A percentile compares a stretch with the other conserved stretches of the same genome.
Conservation (phyloP, 2,329 filamentous ascomycete species). For the Thelonectria olida region DNA sequence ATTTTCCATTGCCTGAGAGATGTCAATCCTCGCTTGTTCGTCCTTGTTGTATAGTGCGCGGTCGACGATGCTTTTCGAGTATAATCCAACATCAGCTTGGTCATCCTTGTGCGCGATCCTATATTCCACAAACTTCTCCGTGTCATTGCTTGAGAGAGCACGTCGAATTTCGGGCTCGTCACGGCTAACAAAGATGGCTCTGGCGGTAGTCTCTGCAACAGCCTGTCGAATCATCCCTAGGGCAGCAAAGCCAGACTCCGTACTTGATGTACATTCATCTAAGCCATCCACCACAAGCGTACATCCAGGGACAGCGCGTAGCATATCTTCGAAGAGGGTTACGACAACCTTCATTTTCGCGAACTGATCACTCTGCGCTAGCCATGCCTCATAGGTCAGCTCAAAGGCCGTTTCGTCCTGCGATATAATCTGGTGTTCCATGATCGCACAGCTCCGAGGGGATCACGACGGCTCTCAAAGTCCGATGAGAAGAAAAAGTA, state of each 20-base stretch:
- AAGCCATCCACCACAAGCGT: conserved; percentile 45
- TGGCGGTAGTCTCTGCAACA: conserved; percentile 15
- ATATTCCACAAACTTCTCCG: background rate
- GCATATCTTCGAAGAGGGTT: conserved; percentile 25
- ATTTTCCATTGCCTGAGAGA: conserved; percentile 38
- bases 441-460: conserved; percentile 38
- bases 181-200: conserved; percentile 40
- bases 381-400: conserved; percentile 18
- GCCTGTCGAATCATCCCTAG: too few relatives aligned
- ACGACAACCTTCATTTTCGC: conserved; percentile 31
- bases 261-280: conserved; percentile 44
- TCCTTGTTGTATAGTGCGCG: conserved; percentile 40
- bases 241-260: too few relatives aligned
- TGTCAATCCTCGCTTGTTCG: conserved; percentile 1
- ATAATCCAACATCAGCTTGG: conserved; percentile 26
- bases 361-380: conserved; percentile 3
- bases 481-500: conserved; percentile 48
- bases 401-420: conserved; percentile 28
- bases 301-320: conserved; percentile 23
- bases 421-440: conserved; percentile 42
- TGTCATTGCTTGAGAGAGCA: too few relatives aligned
- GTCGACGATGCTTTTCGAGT: conserved; percentile 40
- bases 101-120: conserved; percentile 28
- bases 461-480: conserved; percentile 33
- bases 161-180: conserved; percentile 35